Evolutionary conservation across 768 basidiomycete species (phyloP).

Genomic region (Gymnopilus junonius): DNA sequence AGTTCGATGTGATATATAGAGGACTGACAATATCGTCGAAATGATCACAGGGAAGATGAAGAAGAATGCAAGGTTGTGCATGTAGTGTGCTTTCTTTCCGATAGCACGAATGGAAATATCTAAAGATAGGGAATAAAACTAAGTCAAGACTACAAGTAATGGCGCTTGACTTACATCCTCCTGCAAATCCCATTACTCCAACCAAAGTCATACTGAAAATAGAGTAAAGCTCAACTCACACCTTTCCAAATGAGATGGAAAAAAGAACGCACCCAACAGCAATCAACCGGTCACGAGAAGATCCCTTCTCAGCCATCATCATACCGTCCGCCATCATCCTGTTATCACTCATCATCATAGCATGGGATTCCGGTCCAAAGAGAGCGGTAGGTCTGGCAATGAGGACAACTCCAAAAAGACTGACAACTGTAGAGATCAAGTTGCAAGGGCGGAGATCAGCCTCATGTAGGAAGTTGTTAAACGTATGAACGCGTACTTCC

Average conservation of each 20-base stretch:
- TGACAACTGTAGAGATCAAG: slow-evolving; percentile 49
- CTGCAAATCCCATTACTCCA: slow-evolving; percentile 66
- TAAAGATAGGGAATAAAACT: slow-evolving; percentile 10
- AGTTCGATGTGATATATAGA: background rate
- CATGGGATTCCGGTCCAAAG: slow-evolving; percentile 49
- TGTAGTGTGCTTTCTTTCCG: slow-evolving; percentile 72
- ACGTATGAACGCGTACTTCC: slow-evolving; percentile 35
- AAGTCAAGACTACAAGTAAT: background rate
- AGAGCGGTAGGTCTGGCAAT: slow-evolving; percentile 79
- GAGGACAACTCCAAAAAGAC: slow-evolving; percentile 76
- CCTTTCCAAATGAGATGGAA: background rate
- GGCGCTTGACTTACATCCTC: slow-evolving; percentile 57
- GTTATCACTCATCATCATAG: background rate
- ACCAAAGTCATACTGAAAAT: slow-evolving; percentile 55
- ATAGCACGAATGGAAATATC: slow-evolving; percentile 59
- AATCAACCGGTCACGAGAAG: slow-evolving; percentile 46
- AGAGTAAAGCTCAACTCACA: background rate
- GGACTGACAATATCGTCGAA: slow-evolving; percentile 36
- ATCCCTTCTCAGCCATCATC: slow-evolving; percentile 29
- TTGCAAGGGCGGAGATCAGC: background rate
- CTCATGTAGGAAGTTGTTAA: too few species aligned
- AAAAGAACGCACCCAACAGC: slow-evolving; percentile 36
- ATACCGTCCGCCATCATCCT: slow-evolving; percentile 2
- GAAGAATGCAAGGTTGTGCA: slow-evolving; percentile 74
- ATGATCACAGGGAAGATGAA: slow-evolving; percentile 54